Conservation (phyloP, 345 rosid species). For the Rhizophora mangle region DNA sequence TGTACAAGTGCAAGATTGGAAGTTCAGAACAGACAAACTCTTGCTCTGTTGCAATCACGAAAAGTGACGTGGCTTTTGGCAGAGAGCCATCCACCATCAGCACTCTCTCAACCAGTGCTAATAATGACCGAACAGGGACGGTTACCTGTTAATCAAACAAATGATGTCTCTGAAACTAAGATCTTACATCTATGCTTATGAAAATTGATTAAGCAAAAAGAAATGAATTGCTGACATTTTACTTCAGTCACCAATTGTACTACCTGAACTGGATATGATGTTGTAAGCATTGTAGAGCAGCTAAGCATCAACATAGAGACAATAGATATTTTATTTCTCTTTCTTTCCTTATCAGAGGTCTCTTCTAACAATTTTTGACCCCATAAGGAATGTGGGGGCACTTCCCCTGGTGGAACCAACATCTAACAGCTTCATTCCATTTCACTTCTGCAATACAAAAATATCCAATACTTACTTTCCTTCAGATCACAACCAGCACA, state of each 20-base stretch:
- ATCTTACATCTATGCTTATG: neutral
- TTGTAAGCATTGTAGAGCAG: slow-evolving; percentile 63
- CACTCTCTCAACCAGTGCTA: slow-evolving; percentile 78
- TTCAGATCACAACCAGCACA: slow-evolving; percentile 6
- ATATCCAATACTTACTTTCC: slow-evolving; percentile 3
- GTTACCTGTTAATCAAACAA: slow-evolving; percentile 43
- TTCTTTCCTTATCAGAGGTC: slow-evolving; percentile 32
- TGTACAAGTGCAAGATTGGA: slow-evolving; percentile 57
- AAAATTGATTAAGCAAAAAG: neutral
- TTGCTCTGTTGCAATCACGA: slow-evolving; percentile 64
- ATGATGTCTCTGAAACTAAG: slow-evolving; percentile 9
- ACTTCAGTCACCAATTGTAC: neutral
- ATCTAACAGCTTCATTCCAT: slow-evolving; percentile 55
- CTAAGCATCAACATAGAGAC: slow-evolving; percentile 56
- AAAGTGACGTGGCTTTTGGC: slow-evolving; percentile 41
- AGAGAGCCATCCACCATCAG: slow-evolving; percentile 74
- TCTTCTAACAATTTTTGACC: slow-evolving; percentile 41
- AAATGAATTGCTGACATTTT: no score
- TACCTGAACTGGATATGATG: slow-evolving; percentile 72
- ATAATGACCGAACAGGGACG: slow-evolving; percentile 55
- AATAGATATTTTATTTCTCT: slow-evolving; percentile 50
- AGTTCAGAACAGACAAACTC: slow-evolving; percentile 74
- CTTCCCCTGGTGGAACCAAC: slow-evolving; percentile 70
- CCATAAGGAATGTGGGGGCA: slow-evolving; percentile 62
- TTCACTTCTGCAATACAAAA: slow-evolving; percentile 47